These are phyloP conservation scores for Alternaria rosae DNA, from an alignment of 2,329 filamentous ascomycete species.

Conservation along the genomic window DNA sequence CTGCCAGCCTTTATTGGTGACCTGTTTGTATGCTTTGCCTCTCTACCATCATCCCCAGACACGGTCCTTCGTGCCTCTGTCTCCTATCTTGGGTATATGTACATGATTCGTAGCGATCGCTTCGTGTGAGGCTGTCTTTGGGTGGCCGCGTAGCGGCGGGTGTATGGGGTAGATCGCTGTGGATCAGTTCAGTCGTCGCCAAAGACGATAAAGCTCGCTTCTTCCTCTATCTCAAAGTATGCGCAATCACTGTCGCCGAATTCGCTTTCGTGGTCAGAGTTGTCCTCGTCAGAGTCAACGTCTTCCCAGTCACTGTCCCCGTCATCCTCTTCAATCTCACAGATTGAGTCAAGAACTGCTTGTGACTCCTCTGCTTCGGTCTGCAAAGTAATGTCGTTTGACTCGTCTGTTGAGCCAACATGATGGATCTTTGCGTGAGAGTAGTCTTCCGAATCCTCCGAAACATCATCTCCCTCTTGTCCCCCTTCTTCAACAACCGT, in stretches of 20 bases:
- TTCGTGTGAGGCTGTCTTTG: neutral
- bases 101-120: neutral
- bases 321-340: constrained; percentile 20
- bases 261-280: constrained; percentile 20
- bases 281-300: constrained; percentile 13
- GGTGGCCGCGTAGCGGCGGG: neutral
- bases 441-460: constrained; percentile 33
- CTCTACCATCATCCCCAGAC: neutral
- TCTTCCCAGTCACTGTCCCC: constrained; percentile 36
- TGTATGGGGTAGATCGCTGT: neutral
- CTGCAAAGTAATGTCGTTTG: neutral
- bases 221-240: constrained; percentile 26
- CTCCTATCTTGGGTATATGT: neutral
- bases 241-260: constrained; percentile 18
- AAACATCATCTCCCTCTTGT: constrained; percentile 18
- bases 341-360: constrained; percentile 5
- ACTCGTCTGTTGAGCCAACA: constrained; percentile 1
- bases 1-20: neutral
- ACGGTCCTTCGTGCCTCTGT: neutral
- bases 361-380: neutral
- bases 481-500: constrained; percentile 10
- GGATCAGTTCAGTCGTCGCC: constrained; percentile 24
- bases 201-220: constrained; percentile 33
- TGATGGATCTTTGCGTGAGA: constrained; percentile 12
- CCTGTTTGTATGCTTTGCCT: neutral